These are phyloP conservation scores for Dioscorea cayenensis DNA, from an alignment of 116 monocot species.

Conservation along the genomic window DNA sequence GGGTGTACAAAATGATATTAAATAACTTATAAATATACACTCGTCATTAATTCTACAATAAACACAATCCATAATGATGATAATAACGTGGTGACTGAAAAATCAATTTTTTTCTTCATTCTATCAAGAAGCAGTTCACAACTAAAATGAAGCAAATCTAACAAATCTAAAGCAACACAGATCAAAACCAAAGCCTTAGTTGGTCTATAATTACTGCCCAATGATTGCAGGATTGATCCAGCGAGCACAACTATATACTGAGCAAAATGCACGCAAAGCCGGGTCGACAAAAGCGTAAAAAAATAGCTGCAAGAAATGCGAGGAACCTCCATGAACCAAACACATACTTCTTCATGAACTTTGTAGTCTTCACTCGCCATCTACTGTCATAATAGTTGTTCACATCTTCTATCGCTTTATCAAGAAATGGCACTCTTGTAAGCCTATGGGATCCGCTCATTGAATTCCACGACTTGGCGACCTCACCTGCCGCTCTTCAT, in stretches of 20 bases:
- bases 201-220: too few relatives aligned
- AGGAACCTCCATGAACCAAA: conserved; percentile 41
- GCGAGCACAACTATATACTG: conserved; percentile 28
- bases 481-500: conserved; percentile 60
- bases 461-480: conserved; percentile 66
- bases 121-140: too few relatives aligned
- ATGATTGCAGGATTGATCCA: conserved; percentile 10
- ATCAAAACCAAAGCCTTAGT: too few relatives aligned
- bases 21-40: too few relatives aligned
- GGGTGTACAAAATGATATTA: too few relatives aligned
- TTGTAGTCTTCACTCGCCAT: conserved; percentile 40
- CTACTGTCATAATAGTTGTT: conserved; percentile 45
- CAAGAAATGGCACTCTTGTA: conserved; percentile 50
- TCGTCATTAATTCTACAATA: too few relatives aligned
- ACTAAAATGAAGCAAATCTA: too few relatives aligned
- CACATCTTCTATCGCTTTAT: conserved; percentile 48
- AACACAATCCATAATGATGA: too few relatives aligned
- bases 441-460: conserved; percentile 55
- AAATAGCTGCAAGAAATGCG: conserved; percentile 22
- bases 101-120: too few relatives aligned
- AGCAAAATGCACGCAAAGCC: conserved; percentile 54
- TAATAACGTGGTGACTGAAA: too few relatives aligned
- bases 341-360: conserved; percentile 39
- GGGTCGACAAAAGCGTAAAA: conserved; percentile 31
- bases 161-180: too few relatives aligned